Evolutionary conservation across 345 rosid genomes (phyloP).

Genomic region (Turritis glabra): DNA sequence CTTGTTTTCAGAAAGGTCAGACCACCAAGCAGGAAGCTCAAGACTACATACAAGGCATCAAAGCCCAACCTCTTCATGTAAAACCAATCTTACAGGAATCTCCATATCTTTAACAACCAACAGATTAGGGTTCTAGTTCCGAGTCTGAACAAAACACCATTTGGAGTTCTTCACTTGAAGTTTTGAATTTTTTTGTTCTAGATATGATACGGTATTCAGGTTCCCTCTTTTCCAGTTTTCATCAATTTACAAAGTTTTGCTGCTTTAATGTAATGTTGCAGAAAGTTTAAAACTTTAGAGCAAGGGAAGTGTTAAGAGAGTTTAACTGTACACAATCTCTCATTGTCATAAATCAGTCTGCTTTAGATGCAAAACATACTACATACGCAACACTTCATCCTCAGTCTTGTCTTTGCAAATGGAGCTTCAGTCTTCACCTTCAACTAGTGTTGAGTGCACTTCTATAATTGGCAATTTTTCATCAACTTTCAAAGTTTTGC

Average conservation of each 20-base stretch:
- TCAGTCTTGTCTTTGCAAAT: not conserved
- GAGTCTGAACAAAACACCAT: not conserved
- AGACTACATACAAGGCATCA: conserved; percentile 59
- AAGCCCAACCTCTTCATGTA: conserved; percentile 61
- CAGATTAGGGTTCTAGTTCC: conserved; percentile 22
- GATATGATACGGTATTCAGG: not conserved
- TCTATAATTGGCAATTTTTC: not conserved
- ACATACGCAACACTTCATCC: not conserved
- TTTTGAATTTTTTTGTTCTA: conserved; percentile 7
- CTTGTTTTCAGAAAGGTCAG: conserved; percentile 55
- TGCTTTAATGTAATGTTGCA: not conserved
- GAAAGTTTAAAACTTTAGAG: not conserved
- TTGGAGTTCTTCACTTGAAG: conserved; percentile 1
- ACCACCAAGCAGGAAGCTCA: conserved; percentile 63
- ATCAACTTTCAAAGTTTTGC: not conserved
- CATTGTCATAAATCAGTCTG: not conserved
- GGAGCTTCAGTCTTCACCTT: too few species aligned
- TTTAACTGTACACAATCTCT: not conserved
- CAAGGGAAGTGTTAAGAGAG: not conserved
- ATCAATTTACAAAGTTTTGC: not conserved
- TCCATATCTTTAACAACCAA: not conserved
- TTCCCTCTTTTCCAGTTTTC: not conserved
- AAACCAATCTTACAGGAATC: not conserved
- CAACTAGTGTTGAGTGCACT: too few species aligned
- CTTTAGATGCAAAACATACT: not conserved